Base-by-base conservation (phyloP, 2,329 filamentous ascomycete genomes). In the Penicillium sp. region DNA sequence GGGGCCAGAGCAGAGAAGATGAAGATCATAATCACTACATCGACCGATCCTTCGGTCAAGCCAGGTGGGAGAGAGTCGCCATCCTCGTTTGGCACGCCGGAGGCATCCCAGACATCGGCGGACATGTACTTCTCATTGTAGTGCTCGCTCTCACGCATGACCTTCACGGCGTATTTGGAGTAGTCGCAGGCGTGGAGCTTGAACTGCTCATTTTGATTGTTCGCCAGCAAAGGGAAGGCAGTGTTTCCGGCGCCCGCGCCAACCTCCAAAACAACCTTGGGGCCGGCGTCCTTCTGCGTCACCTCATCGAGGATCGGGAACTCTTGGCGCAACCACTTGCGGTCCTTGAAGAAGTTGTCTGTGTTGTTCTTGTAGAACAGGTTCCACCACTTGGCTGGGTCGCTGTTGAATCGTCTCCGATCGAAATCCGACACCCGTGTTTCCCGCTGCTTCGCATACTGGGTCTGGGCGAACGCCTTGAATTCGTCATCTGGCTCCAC, bases 361-460 rank as follows among this genome's bases (percentile, higher is more conserved):
- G 90, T 90, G 76, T 99, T 97, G 78, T 97, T 96, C 77, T 94
- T 92, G 81, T 99, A 99, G 77, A 99, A 99, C 52, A 89, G 79
- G 69, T 99, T 94, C 94, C 94, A 99, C 91, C 92, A 97, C 74
- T 92, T 96, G 58, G 91, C 92, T 0, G 94, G 94, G 61, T 95
- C 85, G 43, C 82, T 80, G 72, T 97, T 97, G 80, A 97, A 97
- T 63, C 91, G 89, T 66, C 79, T 84, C 74, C 92, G 92, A 75
- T 99, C 92, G 80, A 95, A 97, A 58, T 96, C 92, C 42, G 88
- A 92, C 47, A 97, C 94, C 53, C 92, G 93, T 58, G 89, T 83
- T 66, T 88, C 85, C 61, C 92, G 87, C 77, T 99, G 94, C 76
- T 88, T 89, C 44, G 85, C 84, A 70, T 90, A 93, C 77, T 97